phyloP scores from a whole-genome alignment of 2,329 filamentous ascomycete species.

The Fusarium cyanostomum region DNA sequence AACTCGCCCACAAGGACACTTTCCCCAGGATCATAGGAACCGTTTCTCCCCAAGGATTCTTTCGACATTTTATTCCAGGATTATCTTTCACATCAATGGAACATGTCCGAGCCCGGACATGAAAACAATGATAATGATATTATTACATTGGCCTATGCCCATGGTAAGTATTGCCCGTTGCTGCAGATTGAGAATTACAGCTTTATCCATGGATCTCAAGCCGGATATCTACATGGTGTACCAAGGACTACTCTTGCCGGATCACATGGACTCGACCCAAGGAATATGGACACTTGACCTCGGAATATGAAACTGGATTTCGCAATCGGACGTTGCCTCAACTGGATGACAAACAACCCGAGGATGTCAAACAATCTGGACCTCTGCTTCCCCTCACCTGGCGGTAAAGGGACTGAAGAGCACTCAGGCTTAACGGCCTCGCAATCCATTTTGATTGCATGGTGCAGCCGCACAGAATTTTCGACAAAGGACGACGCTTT shows the following conservation, averaged over 20 bases:
- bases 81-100: slow-evolving; percentile 32
- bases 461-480: slow-evolving; percentile 45
- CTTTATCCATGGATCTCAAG: slow-evolving; percentile 35
- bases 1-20: slow-evolving; percentile 23
- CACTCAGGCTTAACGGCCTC: slow-evolving; percentile 26
- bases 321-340: slow-evolving; percentile 16
- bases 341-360: slow-evolving; percentile 20
- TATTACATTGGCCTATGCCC: slow-evolving; percentile 34
- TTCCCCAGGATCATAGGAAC: slow-evolving; percentile 8
- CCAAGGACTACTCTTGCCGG: slow-evolving; percentile 29
- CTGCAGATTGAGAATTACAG: slow-evolving; percentile 37
- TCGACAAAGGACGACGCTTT: slow-evolving; percentile 11
- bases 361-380: slow-evolving; percentile 6
- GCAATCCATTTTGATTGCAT: slow-evolving; percentile 49
- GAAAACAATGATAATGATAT: slow-evolving; percentile 44
- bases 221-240: slow-evolving; percentile 33
- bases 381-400: slow-evolving; percentile 21
- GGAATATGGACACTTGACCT: slow-evolving; percentile 13
- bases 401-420: slow-evolving; percentile 24
- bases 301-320: not conserved
- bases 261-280: slow-evolving; percentile 35
- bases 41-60: slow-evolving; percentile 20
- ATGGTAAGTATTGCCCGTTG: slow-evolving; percentile 53
- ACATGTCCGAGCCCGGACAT: slow-evolving; percentile 48
- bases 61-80: slow-evolving; percentile 17